phyloP scores from a whole-genome alignment of 352 stramenopile genomes.

The Phytophthora hibernalis region DNA sequence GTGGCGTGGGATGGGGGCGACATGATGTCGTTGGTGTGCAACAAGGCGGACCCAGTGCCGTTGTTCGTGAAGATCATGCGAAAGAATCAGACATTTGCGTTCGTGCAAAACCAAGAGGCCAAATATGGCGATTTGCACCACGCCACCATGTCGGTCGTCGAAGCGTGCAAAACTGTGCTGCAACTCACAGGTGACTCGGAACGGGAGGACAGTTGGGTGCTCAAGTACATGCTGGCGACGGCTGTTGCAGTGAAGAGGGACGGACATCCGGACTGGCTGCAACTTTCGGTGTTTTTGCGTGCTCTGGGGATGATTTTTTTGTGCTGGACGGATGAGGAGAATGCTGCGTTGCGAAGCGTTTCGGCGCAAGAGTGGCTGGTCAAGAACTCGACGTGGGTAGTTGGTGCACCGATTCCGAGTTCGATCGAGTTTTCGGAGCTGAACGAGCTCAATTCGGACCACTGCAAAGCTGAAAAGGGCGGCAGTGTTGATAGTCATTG shows the following conservation, averaged over 20 bases:
- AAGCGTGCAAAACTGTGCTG: slow-evolving; percentile 70
- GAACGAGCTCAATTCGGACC: slow-evolving; percentile 72
- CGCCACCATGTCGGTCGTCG: slow-evolving; percentile 57
- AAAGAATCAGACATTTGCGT: slow-evolving; percentile 74
- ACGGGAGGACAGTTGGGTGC: slow-evolving; percentile 55
- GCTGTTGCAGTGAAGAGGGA: slow-evolving; percentile 66
- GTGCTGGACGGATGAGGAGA: slow-evolving; percentile 77
- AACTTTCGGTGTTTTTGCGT: slow-evolving; percentile 78
- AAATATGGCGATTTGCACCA: slow-evolving; percentile 64
- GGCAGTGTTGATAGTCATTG: slow-evolving; percentile 10
- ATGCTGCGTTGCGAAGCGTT: slow-evolving; percentile 67
- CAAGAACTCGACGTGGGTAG: slow-evolving; percentile 69
- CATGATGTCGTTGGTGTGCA: slow-evolving; percentile 80
- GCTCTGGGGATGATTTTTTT: slow-evolving; percentile 81
- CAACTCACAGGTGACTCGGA: slow-evolving; percentile 67
- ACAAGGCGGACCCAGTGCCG: slow-evolving; percentile 56
- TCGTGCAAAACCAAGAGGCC: slow-evolving; percentile 50
- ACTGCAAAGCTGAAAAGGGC: slow-evolving; percentile 38
- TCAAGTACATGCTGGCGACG: slow-evolving; percentile 77
- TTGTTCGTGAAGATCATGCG: slow-evolving; percentile 75
- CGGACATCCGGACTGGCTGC: slow-evolving; percentile 84
- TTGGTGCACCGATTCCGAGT: slow-evolving; percentile 63
- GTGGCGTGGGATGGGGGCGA: slow-evolving; percentile 78
- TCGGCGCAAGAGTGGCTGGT: slow-evolving; percentile 77
- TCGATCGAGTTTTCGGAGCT: slow-evolving; percentile 67